Conservation (phyloP, 1,284 basidiomycete genomes). For the Polyporus tsugae region DNA sequence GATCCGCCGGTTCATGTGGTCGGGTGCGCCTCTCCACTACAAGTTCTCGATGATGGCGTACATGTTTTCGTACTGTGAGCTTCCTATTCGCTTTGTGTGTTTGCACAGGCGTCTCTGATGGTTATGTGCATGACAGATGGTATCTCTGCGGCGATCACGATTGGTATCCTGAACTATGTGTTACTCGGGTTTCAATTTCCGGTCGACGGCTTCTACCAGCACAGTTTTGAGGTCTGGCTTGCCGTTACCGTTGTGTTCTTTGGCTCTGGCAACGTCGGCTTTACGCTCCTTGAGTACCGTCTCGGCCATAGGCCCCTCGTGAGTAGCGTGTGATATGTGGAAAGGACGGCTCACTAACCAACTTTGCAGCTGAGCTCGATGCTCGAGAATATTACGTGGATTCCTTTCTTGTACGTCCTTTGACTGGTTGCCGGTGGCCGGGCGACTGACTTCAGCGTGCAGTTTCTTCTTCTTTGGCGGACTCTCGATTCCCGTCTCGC, state of each 20-base stretch:
- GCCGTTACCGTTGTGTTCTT: slow-evolving; percentile 62
- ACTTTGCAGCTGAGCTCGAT: slow-evolving; percentile 41
- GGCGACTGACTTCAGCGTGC: slow-evolving; percentile 24
- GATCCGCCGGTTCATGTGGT: slow-evolving; percentile 56
- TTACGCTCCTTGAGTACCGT: slow-evolving; percentile 58
- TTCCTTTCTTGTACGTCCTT: slow-evolving; percentile 52
- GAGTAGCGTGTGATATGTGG: slow-evolving; percentile 5
- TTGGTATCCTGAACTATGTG: slow-evolving; percentile 51
- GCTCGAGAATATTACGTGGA: slow-evolving; percentile 55
- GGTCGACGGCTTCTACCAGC: slow-evolving; percentile 54
- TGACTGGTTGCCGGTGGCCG: neutral
- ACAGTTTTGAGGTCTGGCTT: slow-evolving; percentile 56
- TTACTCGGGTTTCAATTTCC: slow-evolving; percentile 56
- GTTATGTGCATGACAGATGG: slow-evolving; percentile 41
- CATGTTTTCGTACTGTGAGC: slow-evolving; percentile 54
- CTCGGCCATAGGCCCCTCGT: slow-evolving; percentile 48
- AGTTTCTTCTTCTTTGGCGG: slow-evolving; percentile 67
- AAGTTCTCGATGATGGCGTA: slow-evolving; percentile 55
- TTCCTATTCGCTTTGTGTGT: neutral
- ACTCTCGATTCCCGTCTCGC: slow-evolving; percentile 55
- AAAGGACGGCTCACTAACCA: slow-evolving; percentile 4
- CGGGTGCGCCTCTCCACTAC: slow-evolving; percentile 49
- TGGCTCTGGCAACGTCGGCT: slow-evolving; percentile 56
- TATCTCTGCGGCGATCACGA: slow-evolving; percentile 49
- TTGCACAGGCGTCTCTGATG: slow-evolving; percentile 4